Evolutionary conservation across 345 rosid species (phyloP).

Genomic region (Euphorbia pulcherrima): DNA sequence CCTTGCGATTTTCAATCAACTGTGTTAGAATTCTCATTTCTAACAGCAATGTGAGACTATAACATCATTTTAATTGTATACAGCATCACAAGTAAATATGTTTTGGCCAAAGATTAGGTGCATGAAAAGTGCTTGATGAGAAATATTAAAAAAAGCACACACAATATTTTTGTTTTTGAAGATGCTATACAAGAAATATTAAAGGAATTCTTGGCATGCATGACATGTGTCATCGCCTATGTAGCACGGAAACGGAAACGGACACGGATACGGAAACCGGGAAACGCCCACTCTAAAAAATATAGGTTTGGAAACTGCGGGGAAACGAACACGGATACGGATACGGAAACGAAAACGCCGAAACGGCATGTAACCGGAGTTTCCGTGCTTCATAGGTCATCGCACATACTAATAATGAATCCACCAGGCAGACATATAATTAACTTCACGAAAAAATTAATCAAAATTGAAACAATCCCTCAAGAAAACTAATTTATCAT

Average conservation of each 20-base stretch:
- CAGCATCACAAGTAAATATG: background rate
- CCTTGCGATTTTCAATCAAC: background rate
- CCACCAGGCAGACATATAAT: background rate
- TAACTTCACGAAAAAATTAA: background rate
- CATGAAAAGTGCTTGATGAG: background rate
- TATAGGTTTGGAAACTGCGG: no score
- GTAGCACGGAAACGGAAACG: no score
- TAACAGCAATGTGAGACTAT: background rate
- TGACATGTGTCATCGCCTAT: background rate
- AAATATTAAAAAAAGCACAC: background rate
- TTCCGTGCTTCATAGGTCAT: no score
- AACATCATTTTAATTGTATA: background rate
- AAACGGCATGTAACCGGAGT: no score
- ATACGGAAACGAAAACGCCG: no score
- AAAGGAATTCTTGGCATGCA: background rate
- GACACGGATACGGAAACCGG: no score
- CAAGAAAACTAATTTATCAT: background rate
- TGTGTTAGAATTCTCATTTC: background rate
- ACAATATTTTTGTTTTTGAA: background rate
- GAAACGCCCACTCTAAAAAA: no score
- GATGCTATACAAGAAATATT: background rate
- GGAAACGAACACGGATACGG: no score
- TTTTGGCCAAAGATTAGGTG: background rate
- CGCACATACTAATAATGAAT: no score
- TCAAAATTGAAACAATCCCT: background rate